Evolutionary conservation across 192 early-diverging fungal species (phyloP).

Genomic region (Backusella circina): DNA sequence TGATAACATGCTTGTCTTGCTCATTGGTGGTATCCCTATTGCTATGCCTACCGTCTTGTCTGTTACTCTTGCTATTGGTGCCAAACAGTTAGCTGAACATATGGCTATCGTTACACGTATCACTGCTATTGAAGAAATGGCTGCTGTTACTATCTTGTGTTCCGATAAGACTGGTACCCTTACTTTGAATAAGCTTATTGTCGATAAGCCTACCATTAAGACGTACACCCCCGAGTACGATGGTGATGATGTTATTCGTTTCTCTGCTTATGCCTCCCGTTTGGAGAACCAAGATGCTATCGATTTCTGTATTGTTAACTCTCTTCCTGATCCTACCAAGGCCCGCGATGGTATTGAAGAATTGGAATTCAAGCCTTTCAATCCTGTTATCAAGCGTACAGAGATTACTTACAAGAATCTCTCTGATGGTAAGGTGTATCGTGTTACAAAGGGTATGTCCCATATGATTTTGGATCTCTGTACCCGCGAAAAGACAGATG

Average conservation of each 20-base stretch:
- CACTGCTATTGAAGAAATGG: conserved; percentile 75
- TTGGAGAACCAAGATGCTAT: conserved; percentile 77
- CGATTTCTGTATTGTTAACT: conserved; percentile 70
- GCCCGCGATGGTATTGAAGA: conserved; percentile 66
- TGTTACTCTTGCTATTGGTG: conserved; percentile 75
- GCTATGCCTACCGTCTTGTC: conserved; percentile 79
- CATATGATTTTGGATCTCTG: conserved; percentile 70
- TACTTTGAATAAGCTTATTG: conserved; percentile 79
- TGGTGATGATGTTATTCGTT: conserved; percentile 59
- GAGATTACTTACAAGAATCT: conserved; percentile 62
- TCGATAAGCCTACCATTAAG: conserved; percentile 66
- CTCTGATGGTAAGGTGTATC: conserved; percentile 58
- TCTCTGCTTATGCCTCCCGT: conserved; percentile 73
- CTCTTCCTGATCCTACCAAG: conserved; percentile 49
- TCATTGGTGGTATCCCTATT: conserved; percentile 81
- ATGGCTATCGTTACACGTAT: conserved; percentile 72
- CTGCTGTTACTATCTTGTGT: conserved; percentile 78
- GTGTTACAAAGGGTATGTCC: conserved; percentile 75
- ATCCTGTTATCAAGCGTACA: conserved; percentile 78
- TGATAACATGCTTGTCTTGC: conserved; percentile 75
- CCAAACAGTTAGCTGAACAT: conserved; percentile 78
- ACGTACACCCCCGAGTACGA: conserved; percentile 55
- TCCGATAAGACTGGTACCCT: conserved; percentile 96
- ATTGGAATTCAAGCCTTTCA: conserved; percentile 70
- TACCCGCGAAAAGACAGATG: conserved; percentile 63